Percentiles rank a stretch among this genome's conserved stretches.
phyloP scores from a whole-genome alignment of 352 stramenopile species.

The Globisporangium nagaii region DNA sequence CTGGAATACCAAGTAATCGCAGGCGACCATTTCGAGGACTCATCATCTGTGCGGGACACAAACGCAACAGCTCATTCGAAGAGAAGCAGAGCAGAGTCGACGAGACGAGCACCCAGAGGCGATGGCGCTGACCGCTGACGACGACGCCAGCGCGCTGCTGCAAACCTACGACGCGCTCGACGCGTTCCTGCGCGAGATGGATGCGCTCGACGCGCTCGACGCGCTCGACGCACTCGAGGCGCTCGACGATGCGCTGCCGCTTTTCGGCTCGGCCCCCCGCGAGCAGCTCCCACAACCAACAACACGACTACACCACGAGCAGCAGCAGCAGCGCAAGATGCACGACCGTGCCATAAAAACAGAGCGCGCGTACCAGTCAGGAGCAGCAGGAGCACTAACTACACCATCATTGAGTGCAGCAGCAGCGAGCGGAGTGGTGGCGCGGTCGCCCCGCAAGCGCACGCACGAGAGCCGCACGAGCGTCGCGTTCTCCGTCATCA shows the following conservation, averaged over 20 bases:
- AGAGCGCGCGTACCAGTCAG: background rate
- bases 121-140: background rate
- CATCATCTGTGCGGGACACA: too few relatives aligned
- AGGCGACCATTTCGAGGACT: too few relatives aligned
- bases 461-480: background rate
- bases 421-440: background rate
- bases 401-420: background rate
- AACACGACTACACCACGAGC: too few relatives aligned
- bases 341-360: background rate
- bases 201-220: background rate
- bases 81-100: too few relatives aligned
- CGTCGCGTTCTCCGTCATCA: background rate
- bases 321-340: background rate
- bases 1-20: too few relatives aligned
- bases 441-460: conserved; percentile 1
- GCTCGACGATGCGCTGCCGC: too few relatives aligned
- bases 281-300: too few relatives aligned
- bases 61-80: too few relatives aligned
- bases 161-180: conserved; percentile 7
- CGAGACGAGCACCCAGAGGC: background rate
- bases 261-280: too few relatives aligned
- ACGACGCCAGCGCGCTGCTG: conserved; percentile 4
- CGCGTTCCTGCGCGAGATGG: conserved; percentile 11
- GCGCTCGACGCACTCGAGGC: background rate
- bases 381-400: background rate